Base-by-base conservation (phyloP, 768 basidiomycete species). In the Fomitopsis serialis region DNA sequence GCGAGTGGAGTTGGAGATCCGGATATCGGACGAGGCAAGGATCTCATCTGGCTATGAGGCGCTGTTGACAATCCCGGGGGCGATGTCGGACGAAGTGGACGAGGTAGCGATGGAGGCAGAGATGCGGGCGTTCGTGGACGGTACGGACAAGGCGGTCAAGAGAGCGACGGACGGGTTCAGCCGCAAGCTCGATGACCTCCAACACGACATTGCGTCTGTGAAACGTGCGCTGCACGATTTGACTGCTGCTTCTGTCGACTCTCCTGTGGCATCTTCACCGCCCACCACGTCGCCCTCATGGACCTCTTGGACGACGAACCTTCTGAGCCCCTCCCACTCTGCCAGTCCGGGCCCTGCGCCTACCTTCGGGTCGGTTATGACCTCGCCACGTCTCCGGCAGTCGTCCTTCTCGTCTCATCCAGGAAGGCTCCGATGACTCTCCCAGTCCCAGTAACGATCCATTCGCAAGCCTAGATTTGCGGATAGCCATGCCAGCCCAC, bases 1-100 rank as follows among this genome's bases (percentile, higher is more conserved):
- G 1, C 80, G 87, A 1, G 90, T 93, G 10, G 90, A 92, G 63
- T 70, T 93, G 21, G 90, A 92, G 69, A 92, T 92, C 37, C 79
- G 81, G 22, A 70, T 84, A 10, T 78, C 85, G 2, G 90, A 93
- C 62, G 89, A 89, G 57, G 77, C 75, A 11, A 75, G 92, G 13
- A 72, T 85, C 0, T 71, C 73, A 7, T 76, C 75, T 8, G 89
- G 89, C 2, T 92, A 83, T 54, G 81, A 84, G 58, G 82, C 85
- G 0, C 65, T 90, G n/a, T 70, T 91, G 12, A 69, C 72, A 15
- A 72, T 90, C 2, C 78, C 79, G 22, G 80, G 80, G 1, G 82
- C 81, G 24, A 61, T 67, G 27, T 32, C 53, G 43, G 56, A 55
- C 23, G 57, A 47, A n/a, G 54, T 55, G 23, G 58, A 69, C 48